Evolutionary conservation across 2,329 filamentous ascomycete genomes (phyloP).

Genomic region (Trichoderma endophyticum): DNA sequence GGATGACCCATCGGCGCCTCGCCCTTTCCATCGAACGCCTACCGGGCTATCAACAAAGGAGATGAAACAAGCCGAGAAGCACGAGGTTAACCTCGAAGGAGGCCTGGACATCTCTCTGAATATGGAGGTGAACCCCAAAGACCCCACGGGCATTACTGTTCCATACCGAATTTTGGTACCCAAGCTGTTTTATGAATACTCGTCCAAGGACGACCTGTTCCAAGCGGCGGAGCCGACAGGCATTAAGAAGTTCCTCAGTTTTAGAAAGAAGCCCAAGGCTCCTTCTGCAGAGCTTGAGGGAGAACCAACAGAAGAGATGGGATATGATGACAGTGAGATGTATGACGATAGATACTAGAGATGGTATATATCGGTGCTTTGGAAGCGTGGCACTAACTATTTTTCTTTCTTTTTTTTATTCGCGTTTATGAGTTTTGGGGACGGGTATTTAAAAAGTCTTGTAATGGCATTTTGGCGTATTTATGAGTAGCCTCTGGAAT

Average conservation of each 20-base stretch:
- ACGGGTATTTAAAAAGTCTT: neutral
- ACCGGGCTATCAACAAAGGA: constrained; percentile 65
- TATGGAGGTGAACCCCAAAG: constrained; percentile 79
- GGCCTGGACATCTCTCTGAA: constrained; percentile 86
- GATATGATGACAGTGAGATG: constrained; percentile 25
- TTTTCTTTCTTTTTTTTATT: neutral
- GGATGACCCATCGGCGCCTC: constrained; percentile 24
- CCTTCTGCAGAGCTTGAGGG: constrained; percentile 7
- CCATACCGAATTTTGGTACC: constrained; percentile 87
- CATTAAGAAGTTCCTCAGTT: constrained; percentile 46
- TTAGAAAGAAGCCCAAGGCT: constrained; percentile 37
- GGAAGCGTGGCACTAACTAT: neutral
- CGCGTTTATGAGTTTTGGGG: neutral
- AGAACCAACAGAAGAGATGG: constrained; percentile 26
- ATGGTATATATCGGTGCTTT: neutral
- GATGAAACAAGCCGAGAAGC: constrained; percentile 50
- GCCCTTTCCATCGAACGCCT: constrained; percentile 64
- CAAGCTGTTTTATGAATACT: constrained; percentile 61
- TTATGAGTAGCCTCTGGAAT: neutral
- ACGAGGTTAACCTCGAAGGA: constrained; percentile 71
- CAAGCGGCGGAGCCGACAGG: constrained; percentile 32
- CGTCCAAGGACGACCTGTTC: constrained; percentile 39
- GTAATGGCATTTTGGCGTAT: neutral
- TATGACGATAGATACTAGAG: constrained; percentile 22
- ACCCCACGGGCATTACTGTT: constrained; percentile 82